Base-by-base conservation (phyloP, 148 eudicot species). In the Talinum fruticosum region DNA sequence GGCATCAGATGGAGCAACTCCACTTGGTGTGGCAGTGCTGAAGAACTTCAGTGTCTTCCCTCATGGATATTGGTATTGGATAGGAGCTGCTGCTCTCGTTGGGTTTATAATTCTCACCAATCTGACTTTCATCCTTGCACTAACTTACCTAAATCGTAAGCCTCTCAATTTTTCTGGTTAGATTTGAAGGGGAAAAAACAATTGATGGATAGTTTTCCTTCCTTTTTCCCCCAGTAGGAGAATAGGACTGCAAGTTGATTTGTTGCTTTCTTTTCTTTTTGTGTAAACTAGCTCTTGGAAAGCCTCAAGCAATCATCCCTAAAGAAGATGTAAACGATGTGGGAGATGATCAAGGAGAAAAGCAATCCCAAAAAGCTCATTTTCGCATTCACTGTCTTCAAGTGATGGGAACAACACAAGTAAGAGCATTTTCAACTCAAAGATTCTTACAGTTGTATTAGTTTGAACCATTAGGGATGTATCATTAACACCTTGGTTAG, bases 101-200 rank as follows among this genome's bases (percentile, higher is more conserved):
- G 99, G 99, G 2, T 93, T 91, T 77, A 76, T 81, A 13, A 34
- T 90, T 75, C 66, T 93, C 49, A 86, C 87, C 81, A 96, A 96
- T 81, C 45, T 90, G 62, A 85, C 82, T 26, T 96, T 84, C 89
- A 96, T 97, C 38, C 45, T 93, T 61, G 78, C 95, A 38, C 99
- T 96, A 41, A 90, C 84, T 85, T 93, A 86, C 84, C 83, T 96
- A 2, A 86, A 81, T 66, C 95, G 99, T 93, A 93, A 89, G 99
- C 79, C 57, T 38, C 65, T 35, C 33, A 28, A 62, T n/a, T 26
- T 62, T 26, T 62, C 14, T 28, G 14, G 66, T 62, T 10, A 62
- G n/a, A 6, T 59, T 59, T 19, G 23, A 51, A 16, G 64, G n/a
- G n/a, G n/a, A n/a, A n/a, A n/a, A n/a, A n/a, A 59, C 10, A 23